Evolutionary conservation across 805 yeast species (phyloP).

Genomic region (Kodamaea restingae): DNA sequence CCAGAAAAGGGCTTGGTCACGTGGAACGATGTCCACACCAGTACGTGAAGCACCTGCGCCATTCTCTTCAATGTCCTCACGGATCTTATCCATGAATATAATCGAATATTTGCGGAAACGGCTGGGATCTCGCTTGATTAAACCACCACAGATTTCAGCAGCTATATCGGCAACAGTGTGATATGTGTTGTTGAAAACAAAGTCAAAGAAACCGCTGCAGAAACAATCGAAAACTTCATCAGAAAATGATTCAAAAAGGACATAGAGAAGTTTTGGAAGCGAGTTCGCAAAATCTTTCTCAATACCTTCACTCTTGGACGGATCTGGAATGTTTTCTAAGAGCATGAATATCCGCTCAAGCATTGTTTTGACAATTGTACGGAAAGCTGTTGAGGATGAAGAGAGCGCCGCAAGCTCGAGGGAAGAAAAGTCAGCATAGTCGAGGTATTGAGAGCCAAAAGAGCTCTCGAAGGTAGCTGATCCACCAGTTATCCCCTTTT

Average conservation of each 20-base stretch:
- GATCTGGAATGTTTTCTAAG: conserved; percentile 66
- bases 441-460: neutral
- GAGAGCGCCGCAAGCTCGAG: conserved; percentile 53
- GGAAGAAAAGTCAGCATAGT: neutral
- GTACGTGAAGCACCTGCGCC: conserved; percentile 76
- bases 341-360: conserved; percentile 57
- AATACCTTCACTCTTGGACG: conserved; percentile 45
- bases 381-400: conserved; percentile 72
- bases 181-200: conserved; percentile 54
- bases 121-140: conserved; percentile 61
- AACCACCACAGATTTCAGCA: conserved; percentile 67
- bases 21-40: conserved; percentile 62
- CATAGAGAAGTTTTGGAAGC: conserved; percentile 34
- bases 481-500: conserved; percentile 15
- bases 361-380: conserved; percentile 52
- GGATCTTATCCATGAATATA: conserved; percentile 48
- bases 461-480: conserved; percentile 18
- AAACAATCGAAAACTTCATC: conserved; percentile 49
- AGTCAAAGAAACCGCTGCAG: conserved; percentile 48
- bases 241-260: conserved; percentile 52
- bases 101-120: conserved; percentile 41
- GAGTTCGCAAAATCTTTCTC: conserved; percentile 44
- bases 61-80: conserved; percentile 66
- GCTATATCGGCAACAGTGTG: conserved; percentile 62
- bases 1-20: conserved; percentile 75